These are phyloP conservation scores for Zygnema cylindricum DNA, from an alignment of 139 green algal genomes.

Conservation along the genomic window DNA sequence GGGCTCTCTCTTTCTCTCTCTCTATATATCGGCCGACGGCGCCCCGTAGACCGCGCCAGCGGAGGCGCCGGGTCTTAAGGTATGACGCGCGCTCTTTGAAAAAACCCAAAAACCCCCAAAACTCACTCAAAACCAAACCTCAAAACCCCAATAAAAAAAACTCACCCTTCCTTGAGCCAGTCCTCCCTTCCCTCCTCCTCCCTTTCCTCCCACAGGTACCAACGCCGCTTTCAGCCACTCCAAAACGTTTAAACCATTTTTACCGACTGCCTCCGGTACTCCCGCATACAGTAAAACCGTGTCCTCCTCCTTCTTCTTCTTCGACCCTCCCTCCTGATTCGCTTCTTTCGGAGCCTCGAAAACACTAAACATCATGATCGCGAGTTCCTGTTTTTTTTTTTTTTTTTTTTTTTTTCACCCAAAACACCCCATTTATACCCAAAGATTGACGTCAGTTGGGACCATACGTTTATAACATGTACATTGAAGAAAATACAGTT, in stretches of 20 bases:
- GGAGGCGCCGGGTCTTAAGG: too few relatives aligned
- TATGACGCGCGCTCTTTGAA: too few relatives aligned
- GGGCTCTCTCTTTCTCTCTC: too few relatives aligned
- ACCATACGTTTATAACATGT: too few relatives aligned
- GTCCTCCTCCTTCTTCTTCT: slow-evolving; percentile 78
- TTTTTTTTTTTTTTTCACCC: too few relatives aligned
- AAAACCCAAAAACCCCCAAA: too few relatives aligned
- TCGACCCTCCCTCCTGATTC: slow-evolving; percentile 10
- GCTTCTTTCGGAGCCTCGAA: slow-evolving; percentile 56
- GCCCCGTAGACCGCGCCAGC: too few relatives aligned
- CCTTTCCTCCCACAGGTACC: slow-evolving; percentile 87
- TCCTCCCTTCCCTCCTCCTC: slow-evolving; percentile 80
- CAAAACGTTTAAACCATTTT: slow-evolving; percentile 75
- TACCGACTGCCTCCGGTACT: slow-evolving; percentile 74
- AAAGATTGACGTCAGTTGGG: too few relatives aligned
- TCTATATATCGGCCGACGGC: too few relatives aligned
- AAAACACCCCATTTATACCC: too few relatives aligned
- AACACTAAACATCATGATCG: slow-evolving; percentile 73
- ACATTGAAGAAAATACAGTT: slow-evolving; percentile 12
- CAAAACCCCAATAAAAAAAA: too few relatives aligned
- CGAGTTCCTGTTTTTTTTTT: slow-evolving; percentile 64
- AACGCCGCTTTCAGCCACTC: slow-evolving; percentile 76
- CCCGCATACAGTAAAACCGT: slow-evolving; percentile 77
- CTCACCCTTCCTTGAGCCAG: slow-evolving; percentile 82
- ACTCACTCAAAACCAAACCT: too few relatives aligned